phyloP scores from a whole-genome alignment of 2,329 filamentous ascomycete genomes.

The Pseudocercospora fuligena region DNA sequence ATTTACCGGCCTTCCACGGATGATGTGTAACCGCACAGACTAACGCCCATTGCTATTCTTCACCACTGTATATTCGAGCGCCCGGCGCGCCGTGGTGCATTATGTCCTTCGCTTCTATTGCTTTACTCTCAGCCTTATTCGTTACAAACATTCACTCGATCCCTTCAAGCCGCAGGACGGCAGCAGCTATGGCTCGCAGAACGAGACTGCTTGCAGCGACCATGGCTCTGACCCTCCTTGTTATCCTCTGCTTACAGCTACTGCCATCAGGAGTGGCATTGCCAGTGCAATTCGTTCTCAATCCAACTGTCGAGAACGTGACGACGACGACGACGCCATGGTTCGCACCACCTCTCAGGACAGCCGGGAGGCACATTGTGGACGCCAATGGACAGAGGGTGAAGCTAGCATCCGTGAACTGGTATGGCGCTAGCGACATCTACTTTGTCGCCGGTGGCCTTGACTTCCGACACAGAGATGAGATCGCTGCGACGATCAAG shows the following conservation, averaged over 20 bases:
- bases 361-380: conserved; percentile 64
- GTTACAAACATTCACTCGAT: conserved; percentile 20
- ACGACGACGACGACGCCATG: conserved; percentile 19
- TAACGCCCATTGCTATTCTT: conserved; percentile 9
- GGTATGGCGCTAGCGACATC: conserved; percentile 73
- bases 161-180: conserved; percentile 23
- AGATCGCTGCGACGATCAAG: conserved; percentile 65
- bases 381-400: conserved; percentile 62
- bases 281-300: conserved; percentile 23
- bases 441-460: conserved; percentile 68
- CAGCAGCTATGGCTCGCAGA: conserved; percentile 25
- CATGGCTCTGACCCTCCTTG: conserved; percentile 22
- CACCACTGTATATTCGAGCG: conserved; percentile 13
- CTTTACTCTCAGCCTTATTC: conserved; percentile 18
- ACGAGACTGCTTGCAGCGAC: conserved; percentile 23
- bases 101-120: conserved; percentile 18
- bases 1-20: conserved; percentile 18
- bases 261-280: conserved; percentile 31
- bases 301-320: conserved; percentile 16
- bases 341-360: conserved; percentile 63
- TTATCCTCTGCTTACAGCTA: conserved; percentile 35
- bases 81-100: conserved; percentile 10
- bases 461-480: conserved; percentile 64
- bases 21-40: conserved; percentile 8
- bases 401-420: conserved; percentile 69